phyloP scores from a whole-genome alignment of 2,329 filamentous ascomycete species.

The Akanthomyces muscarius region DNA sequence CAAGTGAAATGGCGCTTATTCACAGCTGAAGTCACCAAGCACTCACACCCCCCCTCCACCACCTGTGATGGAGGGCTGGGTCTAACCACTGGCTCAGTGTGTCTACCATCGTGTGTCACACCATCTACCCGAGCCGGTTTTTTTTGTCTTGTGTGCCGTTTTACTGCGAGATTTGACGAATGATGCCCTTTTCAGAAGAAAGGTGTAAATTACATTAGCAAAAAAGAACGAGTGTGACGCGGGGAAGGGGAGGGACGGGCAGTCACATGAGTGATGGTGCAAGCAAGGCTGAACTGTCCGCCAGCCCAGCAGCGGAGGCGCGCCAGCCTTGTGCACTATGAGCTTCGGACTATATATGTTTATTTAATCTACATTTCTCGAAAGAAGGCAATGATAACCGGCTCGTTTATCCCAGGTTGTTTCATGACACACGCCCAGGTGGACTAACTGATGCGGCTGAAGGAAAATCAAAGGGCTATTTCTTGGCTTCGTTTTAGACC shows the following conservation, averaged over 20 bases:
- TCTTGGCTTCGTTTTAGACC: background rate
- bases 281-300: constrained; percentile 2
- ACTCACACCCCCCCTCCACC: constrained; percentile 3
- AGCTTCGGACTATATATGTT: background rate
- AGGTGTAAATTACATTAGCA: too few relatives aligned
- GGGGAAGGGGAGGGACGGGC: background rate
- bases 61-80: background rate
- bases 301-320: background rate
- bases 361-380: background rate
- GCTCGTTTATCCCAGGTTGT: background rate
- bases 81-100: background rate
- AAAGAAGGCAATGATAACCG: background rate
- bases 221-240: background rate
- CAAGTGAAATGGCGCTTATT: background rate
- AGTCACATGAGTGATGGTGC: constrained; percentile 6
- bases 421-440: background rate
- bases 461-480: background rate
- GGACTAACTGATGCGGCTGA: constrained; percentile 4
- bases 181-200: background rate
- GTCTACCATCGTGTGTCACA: constrained; percentile 7
- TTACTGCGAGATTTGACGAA: background rate
- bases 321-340: background rate
- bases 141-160: background rate
- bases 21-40: background rate
- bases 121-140: constrained; percentile 3